phyloP scores from a whole-genome alignment of 257 asterid genomes.

The Galeopsis tetrahit region DNA sequence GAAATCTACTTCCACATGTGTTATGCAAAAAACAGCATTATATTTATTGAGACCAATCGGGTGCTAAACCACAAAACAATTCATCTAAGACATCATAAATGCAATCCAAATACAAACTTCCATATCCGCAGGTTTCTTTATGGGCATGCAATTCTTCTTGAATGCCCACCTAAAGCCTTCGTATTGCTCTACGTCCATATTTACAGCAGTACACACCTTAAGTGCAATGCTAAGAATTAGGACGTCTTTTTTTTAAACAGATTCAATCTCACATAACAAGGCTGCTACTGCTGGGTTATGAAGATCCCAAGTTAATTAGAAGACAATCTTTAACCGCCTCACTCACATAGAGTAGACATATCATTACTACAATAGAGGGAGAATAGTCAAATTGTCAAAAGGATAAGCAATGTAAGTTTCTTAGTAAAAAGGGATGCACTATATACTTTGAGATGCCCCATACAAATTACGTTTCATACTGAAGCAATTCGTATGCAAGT shows the following conservation, averaged over 20 bases:
- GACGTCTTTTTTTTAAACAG: conserved; percentile 37
- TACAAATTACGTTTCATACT: conserved; percentile 1
- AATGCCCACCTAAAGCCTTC: conserved; percentile 76
- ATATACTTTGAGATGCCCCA: conserved; percentile 7
- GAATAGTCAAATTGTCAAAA: not conserved
- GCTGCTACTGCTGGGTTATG: not conserved
- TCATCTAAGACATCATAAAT: not conserved
- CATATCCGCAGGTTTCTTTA: conserved; percentile 65
- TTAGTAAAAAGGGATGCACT: not conserved
- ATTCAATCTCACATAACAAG: conserved; percentile 18
- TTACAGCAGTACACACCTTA: conserved; percentile 78
- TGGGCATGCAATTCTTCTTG: conserved; percentile 52
- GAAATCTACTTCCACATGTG: conserved; percentile 6
- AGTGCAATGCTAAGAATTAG: conserved; percentile 86
- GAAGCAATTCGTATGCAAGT: conserved; percentile 7
- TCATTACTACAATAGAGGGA: conserved; percentile 2
- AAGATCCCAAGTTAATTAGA: conserved; percentile 1
- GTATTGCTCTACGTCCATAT: conserved; percentile 64
- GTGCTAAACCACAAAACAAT: conserved; percentile 1
- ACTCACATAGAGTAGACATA: not conserved
- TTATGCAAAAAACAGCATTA: conserved; percentile 7
- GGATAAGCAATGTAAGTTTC: conserved; percentile 16
- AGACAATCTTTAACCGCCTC: not conserved
- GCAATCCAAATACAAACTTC: conserved; percentile 15
- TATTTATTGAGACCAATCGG: conserved; percentile 4